These are phyloP conservation scores for Hanseniaspora uvarum DNA, from an alignment of 1,139 yeast genomes.

Conservation along the genomic window DNA sequence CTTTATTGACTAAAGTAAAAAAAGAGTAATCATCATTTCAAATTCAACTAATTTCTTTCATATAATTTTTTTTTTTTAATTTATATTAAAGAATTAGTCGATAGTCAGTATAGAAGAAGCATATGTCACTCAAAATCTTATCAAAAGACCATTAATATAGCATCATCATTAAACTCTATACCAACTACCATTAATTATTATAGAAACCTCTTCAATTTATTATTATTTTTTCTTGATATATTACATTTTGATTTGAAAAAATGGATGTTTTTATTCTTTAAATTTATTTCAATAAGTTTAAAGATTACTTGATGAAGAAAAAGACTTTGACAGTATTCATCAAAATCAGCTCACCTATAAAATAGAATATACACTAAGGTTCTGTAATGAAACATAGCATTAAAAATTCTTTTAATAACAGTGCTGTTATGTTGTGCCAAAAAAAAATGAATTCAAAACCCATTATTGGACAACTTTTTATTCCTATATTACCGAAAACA, in stretches of 20 bases:
- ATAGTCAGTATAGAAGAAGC: neutral
- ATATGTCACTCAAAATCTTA: neutral
- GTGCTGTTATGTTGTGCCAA: neutral
- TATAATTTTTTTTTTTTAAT: neutral
- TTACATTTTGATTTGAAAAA: neutral
- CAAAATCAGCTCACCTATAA: neutral
- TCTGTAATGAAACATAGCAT: neutral
- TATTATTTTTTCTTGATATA: neutral
- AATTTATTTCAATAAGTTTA: neutral
- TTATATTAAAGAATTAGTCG: neutral
- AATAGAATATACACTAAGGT: neutral
- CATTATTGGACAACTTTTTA: too few species aligned
- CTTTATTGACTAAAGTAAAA: neutral
- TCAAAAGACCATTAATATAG: neutral
- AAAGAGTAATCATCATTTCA: neutral
- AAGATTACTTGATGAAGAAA: neutral
- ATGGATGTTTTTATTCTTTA: neutral
- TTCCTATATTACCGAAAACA: too few species aligned
- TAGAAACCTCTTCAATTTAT: neutral
- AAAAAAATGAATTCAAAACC: neutral
- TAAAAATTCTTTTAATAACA: neutral
- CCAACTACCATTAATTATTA: neutral
- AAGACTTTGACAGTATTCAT: neutral
- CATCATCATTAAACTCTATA: neutral
- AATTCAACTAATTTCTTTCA: neutral